Base-by-base conservation (phyloP, 768 basidiomycete species). In the Macrolepiota albuminosa region DNA sequence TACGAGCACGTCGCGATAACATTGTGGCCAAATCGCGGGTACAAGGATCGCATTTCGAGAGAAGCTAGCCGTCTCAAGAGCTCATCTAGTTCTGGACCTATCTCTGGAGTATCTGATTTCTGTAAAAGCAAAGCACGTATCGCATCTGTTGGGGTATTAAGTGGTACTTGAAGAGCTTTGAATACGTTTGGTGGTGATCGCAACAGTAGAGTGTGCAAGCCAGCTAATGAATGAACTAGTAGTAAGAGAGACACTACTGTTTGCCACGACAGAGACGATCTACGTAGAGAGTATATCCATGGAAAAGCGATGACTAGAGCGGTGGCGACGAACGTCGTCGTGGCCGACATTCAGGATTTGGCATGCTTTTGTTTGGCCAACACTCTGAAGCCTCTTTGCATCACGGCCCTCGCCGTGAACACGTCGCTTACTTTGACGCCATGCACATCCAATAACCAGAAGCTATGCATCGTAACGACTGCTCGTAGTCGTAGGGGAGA, bases 1-100 rank as follows among this genome's bases (percentile, higher is more conserved):
- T 86, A 83, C n/a, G 77, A 77, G 71, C 89, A 91, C 8, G 77
- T 79, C 48, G 84, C 75, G 16, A 91, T 70, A 5, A 83, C 81
- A 31, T 78, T 70, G 70, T 91, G 89, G 26, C 89, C 89, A 61
- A 89, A 88, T 58, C 89, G 89, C 63, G 66, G 64, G 65, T 89
- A 91, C 48, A 81, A 67, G 0, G 76, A 72, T 57, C 89, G 80
- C 60, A 78, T 72, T 40, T 87, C 88, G 64, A 82, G 80, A 21
- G 81, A 79, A 34, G 77, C 76, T 11, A 91, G 73, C 50, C 81
- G 77, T 57, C 73, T 80, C 56, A 91, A 70, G 40, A 91, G 73
- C 34, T 69, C 68, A 42, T 86, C 81, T 42, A 88, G 63, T 29
- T 81, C 75, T 49, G 67, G 64, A 3, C 82, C 82, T 6, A 89